These are phyloP conservation scores for Aspergillus floridensis DNA, from an alignment of 2,329 filamentous ascomycete species.

Conservation along the genomic window DNA sequence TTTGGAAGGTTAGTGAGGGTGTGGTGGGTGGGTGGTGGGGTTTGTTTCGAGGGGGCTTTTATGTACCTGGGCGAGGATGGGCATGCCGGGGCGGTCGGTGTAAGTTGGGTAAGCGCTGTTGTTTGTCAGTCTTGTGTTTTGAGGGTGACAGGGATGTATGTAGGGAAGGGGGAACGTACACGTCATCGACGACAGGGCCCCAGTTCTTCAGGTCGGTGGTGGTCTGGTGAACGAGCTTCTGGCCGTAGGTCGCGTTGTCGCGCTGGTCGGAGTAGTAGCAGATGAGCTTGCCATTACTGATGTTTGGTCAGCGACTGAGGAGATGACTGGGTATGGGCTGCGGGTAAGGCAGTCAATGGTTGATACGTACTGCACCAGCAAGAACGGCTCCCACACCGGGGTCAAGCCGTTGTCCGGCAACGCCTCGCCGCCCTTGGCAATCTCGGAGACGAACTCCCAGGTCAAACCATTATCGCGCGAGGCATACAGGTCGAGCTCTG, in stretches of 20 bases:
- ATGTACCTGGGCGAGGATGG: conserved; percentile 53
- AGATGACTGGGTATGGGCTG: too few species aligned
- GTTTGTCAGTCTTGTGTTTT: background rate
- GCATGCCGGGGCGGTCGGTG: conserved; percentile 66
- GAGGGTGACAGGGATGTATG: background rate
- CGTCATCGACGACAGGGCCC: conserved; percentile 62
- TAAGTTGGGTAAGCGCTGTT: conserved; percentile 53
- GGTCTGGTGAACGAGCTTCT: conserved; percentile 66
- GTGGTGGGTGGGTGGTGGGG: background rate
- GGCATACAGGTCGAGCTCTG: conserved; percentile 69
- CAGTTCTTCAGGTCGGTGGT: conserved; percentile 60
- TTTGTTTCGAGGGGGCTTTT: background rate
- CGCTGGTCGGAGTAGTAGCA: conserved; percentile 72
- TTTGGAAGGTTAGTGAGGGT: background rate
- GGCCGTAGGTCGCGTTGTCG: conserved; percentile 59
- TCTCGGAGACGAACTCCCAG: conserved; percentile 66
- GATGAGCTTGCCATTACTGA: conserved; percentile 55
- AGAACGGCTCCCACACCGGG: conserved; percentile 71
- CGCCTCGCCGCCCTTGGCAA: conserved; percentile 63
- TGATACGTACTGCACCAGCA: conserved; percentile 50
- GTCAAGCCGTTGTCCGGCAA: conserved; percentile 62
- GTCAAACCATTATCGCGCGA: conserved; percentile 58
- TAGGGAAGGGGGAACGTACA: conserved; percentile 25
- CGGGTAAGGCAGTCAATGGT: too few species aligned
- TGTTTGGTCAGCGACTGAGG: background rate